A percentile compares a stretch with the other conserved stretches of the same genome.
phyloP scores from a whole-genome alignment of 2,329 filamentous ascomycete species.

The Cercospora sp. region DNA sequence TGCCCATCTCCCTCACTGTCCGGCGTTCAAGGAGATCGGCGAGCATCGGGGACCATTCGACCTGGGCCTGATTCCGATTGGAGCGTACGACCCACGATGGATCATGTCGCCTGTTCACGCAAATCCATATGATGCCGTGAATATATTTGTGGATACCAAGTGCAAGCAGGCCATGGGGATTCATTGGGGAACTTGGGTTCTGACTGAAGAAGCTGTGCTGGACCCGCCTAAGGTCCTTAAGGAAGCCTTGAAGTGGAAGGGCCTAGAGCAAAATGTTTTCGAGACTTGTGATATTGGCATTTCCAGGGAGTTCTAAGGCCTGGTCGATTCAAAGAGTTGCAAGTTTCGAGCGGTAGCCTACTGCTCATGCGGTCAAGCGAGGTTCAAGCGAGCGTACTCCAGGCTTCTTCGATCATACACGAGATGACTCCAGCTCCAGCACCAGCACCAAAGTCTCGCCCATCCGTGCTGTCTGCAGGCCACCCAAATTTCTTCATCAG shows the following conservation, averaged over 20 bases:
- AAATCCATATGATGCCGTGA: slow-evolving; percentile 82
- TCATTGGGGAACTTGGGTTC: slow-evolving; percentile 86
- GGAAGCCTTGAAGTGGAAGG: slow-evolving; percentile 68
- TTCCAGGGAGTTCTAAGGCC: slow-evolving; percentile 62
- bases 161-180: slow-evolving; percentile 80
- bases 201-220: slow-evolving; percentile 80
- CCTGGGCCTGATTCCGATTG: slow-evolving; percentile 88
- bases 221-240: slow-evolving; percentile 76
- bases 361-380: background rate
- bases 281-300: slow-evolving; percentile 84
- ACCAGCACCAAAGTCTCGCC: background rate
- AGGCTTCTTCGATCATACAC: slow-evolving; percentile 1
- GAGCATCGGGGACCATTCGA: slow-evolving; percentile 80
- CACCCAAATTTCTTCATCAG: background rate
- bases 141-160: slow-evolving; percentile 82
- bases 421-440: background rate
- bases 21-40: slow-evolving; percentile 84
- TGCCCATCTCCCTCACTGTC: slow-evolving; percentile 66
- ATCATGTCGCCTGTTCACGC: slow-evolving; percentile 82
- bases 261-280: slow-evolving; percentile 71
- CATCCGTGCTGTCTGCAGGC: background rate
- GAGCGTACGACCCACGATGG: slow-evolving; percentile 74
- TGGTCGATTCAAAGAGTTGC: background rate
- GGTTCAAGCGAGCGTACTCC: background rate
- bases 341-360: background rate